phyloP scores from a whole-genome alignment of 1,139 yeast genomes.

The Debaryomyces fabryi region DNA sequence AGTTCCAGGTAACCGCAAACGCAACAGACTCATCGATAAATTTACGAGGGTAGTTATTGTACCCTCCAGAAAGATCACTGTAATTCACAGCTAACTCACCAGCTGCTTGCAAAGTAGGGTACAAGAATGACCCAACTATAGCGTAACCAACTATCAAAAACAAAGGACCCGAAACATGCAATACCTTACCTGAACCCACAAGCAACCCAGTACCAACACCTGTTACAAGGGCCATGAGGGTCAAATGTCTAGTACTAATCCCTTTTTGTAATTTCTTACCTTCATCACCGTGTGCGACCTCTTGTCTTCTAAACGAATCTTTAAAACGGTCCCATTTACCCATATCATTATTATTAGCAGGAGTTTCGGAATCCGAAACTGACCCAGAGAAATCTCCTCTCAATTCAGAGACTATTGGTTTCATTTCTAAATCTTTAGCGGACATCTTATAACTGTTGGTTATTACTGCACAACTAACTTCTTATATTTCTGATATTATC shows the following conservation, averaged over 20 bases:
- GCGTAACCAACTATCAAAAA: slow-evolving; percentile 39
- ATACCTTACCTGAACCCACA: slow-evolving; percentile 40
- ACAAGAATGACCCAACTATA: slow-evolving; percentile 42
- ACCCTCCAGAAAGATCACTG: slow-evolving; percentile 43
- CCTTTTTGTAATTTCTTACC: slow-evolving; percentile 37
- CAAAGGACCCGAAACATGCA: slow-evolving; percentile 40
- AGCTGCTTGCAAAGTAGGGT: slow-evolving; percentile 45
- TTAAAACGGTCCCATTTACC: slow-evolving; percentile 28
- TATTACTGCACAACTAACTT: background rate
- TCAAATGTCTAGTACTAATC: slow-evolving; percentile 39
- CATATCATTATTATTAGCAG: slow-evolving; percentile 11
- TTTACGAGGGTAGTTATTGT: slow-evolving; percentile 41
- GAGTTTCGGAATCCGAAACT: slow-evolving; percentile 20
- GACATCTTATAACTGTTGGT: background rate
- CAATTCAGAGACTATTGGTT: slow-evolving; percentile 23
- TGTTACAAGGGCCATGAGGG: slow-evolving; percentile 40
- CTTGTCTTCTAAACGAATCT: slow-evolving; percentile 35
- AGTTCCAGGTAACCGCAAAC: slow-evolving; percentile 46
- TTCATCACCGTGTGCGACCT: slow-evolving; percentile 21
- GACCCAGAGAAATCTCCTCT: slow-evolving; percentile 15
- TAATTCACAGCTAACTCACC: slow-evolving; percentile 48
- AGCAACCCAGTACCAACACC: slow-evolving; percentile 48
- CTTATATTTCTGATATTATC: background rate
- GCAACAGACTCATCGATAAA: slow-evolving; percentile 42
- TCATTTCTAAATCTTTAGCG: slow-evolving; percentile 16